Conservation (phyloP, 805 yeast species). For the Priceomyces carsonii region DNA sequence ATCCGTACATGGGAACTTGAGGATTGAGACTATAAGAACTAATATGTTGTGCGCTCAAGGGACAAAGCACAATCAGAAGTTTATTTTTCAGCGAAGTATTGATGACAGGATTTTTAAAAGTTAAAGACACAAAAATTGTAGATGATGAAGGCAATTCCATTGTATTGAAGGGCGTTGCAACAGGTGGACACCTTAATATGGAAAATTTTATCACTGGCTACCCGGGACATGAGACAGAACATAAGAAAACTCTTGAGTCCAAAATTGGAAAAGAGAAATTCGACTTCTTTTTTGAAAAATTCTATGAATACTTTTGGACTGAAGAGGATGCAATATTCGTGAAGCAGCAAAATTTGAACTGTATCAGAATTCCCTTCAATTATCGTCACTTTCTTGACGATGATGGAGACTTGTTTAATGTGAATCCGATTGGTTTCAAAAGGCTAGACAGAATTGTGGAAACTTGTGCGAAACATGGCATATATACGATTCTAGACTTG, state of each 20-base stretch:
- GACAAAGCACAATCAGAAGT: constrained; percentile 1
- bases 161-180: constrained; percentile 49
- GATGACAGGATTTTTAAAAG: constrained; percentile 32
- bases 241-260: constrained; percentile 38
- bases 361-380: constrained; percentile 53
- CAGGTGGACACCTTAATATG: constrained; percentile 55
- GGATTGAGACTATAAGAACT: background rate
- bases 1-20: no score
- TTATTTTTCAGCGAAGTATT: no score
- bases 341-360: constrained; percentile 42
- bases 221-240: constrained; percentile 56
- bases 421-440: constrained; percentile 48
- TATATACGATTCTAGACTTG: constrained; percentile 49
- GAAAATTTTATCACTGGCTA: constrained; percentile 58
- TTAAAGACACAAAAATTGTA: constrained; percentile 49
- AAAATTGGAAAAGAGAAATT: constrained; percentile 49
- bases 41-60: background rate
- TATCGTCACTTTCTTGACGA: constrained; percentile 50
- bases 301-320: constrained; percentile 56
- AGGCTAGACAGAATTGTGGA: constrained; percentile 44
- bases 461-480: constrained; percentile 46
- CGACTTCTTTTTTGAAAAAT: constrained; percentile 50
- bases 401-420: constrained; percentile 43
- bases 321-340: constrained; percentile 50
- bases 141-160: constrained; percentile 39